Percentiles rank a stretch among this genome's conserved stretches.
These are phyloP conservation scores for Echites panduratus DNA, from an alignment of 257 asterid genomes.

Conservation along the genomic window DNA sequence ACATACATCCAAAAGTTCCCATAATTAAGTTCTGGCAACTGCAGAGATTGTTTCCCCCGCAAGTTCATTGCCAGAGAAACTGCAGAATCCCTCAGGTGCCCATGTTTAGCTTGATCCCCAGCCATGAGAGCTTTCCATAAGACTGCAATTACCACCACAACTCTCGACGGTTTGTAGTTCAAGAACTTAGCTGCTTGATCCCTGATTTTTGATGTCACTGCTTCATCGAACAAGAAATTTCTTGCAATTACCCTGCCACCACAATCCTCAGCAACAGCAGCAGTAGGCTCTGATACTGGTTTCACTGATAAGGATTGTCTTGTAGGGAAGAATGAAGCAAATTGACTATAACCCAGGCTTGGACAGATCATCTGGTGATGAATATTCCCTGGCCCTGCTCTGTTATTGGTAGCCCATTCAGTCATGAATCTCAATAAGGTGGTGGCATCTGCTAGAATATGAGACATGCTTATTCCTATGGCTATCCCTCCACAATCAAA, in stretches of 20 bases:
- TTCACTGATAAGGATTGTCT: not conserved
- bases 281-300: too few relatives aligned
- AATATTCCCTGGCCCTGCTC: not conserved
- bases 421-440: constrained; percentile 3
- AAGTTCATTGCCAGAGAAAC: constrained; percentile 6
- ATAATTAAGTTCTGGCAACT: not conserved
- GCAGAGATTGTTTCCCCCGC: constrained; percentile 11
- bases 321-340: constrained; percentile 16
- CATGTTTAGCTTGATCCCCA: constrained; percentile 2
- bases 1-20: constrained; percentile 14
- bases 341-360: not conserved
- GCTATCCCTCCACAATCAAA: constrained; percentile 20
- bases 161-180: not conserved
- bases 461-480: constrained; percentile 17
- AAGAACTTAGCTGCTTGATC: not conserved
- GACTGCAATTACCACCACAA: constrained; percentile 9
- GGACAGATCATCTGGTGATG: not conserved
- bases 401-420: constrained; percentile 16
- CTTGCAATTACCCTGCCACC: constrained; percentile 2
- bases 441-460: constrained; percentile 13
- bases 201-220: not conserved
- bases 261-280: not conserved
- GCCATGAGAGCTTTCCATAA: constrained; percentile 22
- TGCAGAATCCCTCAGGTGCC: constrained; percentile 6
- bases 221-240: constrained; percentile 10